Base-by-base conservation (phyloP, 2,329 filamentous ascomycete genomes). In the Paecilomyces variotii region DNA sequence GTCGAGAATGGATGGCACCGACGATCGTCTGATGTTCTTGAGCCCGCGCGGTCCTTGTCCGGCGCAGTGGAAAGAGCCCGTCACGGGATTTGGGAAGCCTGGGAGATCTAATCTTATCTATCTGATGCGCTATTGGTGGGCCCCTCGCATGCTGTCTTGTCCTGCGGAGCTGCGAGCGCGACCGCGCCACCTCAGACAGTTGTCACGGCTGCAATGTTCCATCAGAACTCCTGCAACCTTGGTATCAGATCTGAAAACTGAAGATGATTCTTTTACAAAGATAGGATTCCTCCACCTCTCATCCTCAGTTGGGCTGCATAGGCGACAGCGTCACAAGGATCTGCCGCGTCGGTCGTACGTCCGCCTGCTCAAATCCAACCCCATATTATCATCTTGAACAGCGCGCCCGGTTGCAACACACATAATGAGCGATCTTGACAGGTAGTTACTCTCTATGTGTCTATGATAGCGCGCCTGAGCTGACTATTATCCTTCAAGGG, bases 391-490 rank as follows among this genome's bases (percentile, higher is more conserved):
- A 51, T 56, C 57, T 54, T 51, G 55, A 35, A 51, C 58, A 55
- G 34, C 56, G 45, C 55, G 19, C 57, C 54, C 58, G 67, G 67
- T 61, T 60, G 56, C 56, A 61, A 57, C 60, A 62, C 59, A 56
- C 72, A 78, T 68, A 57, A 97, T 96, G 89, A 96, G 92, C 77
- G 91, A 97, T 76, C 84, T 97, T 70, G 94, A 97, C 79, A 89
- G 86, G 92, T 96, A 82, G 66, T 79, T 68, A 59, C 12, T 59
- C 60, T 57, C 59, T 52, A 10, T 54, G 32, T 39, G 24, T 57
- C 9, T 52, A 45, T 57, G 26, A 51, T 58, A 45, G 55, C 27
- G 34, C 58, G 54, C 62, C 56, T 25, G 55, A 59, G 54, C 60
- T 68, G 53, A 66, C 62, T 61, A 56, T 58, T 14, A 57, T 19